Evolutionary conservation across 2,329 filamentous ascomycete species (phyloP).

Genomic region (Phialophora chinensis): DNA sequence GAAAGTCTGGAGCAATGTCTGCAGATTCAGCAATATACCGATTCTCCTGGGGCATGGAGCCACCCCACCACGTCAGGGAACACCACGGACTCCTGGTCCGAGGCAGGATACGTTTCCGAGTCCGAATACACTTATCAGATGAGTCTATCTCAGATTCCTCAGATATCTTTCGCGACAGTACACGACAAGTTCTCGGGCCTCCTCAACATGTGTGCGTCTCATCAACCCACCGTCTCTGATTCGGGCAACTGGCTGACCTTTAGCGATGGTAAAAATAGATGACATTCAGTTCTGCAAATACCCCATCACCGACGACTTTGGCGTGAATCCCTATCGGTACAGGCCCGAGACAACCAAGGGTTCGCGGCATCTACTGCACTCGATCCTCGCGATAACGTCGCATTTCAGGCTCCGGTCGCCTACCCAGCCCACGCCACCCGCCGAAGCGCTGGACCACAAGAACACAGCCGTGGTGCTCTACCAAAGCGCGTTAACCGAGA

Average conservation of each 20-base stretch:
- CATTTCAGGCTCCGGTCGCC: slow-evolving; percentile 20
- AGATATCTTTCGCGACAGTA: slow-evolving; percentile 20
- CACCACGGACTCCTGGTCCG: slow-evolving; percentile 2
- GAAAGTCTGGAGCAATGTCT: slow-evolving; percentile 29
- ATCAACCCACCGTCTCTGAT: background rate
- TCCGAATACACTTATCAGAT: slow-evolving; percentile 2
- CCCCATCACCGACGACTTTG: slow-evolving; percentile 27
- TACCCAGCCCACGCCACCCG: slow-evolving; percentile 9
- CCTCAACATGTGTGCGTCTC: slow-evolving; percentile 16
- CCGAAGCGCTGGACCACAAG: slow-evolving; percentile 19
- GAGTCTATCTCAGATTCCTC: slow-evolving; percentile 7
- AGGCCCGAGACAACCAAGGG: slow-evolving; percentile 24
- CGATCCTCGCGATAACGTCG: slow-evolving; percentile 25
- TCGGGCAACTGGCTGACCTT: background rate
- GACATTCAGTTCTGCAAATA: slow-evolving; percentile 27
- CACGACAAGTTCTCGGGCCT: slow-evolving; percentile 20
- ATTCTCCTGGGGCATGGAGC: slow-evolving; percentile 5
- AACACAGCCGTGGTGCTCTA: slow-evolving; percentile 22
- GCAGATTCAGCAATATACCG: slow-evolving; percentile 19
- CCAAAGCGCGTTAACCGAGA: slow-evolving; percentile 6
- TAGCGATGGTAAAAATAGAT: slow-evolving; percentile 6
- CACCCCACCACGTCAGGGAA: slow-evolving; percentile 2
- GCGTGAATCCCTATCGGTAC: slow-evolving; percentile 24
- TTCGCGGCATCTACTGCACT: slow-evolving; percentile 25
- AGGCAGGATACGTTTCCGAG: background rate